Evolutionary conservation across 176 grass and related monocot species (phyloP).

Genomic region (Urochloa ruziziensis): DNA sequence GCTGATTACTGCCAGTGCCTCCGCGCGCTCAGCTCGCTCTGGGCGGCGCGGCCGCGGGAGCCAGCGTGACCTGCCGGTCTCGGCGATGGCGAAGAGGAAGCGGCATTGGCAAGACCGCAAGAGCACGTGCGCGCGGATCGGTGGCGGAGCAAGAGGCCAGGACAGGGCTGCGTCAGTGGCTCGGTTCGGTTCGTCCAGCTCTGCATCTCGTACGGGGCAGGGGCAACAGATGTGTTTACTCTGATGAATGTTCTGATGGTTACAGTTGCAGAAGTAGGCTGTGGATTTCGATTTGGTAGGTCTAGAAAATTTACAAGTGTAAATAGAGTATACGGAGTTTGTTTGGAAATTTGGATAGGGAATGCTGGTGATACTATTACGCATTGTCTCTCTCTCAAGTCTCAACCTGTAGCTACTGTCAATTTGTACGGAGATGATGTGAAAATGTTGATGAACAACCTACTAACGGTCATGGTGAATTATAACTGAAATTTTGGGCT

Average conservation of each 20-base stretch:
- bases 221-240: neutral
- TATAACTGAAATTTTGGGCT: neutral
- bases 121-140: neutral
- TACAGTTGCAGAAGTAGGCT: neutral
- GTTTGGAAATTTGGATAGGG: neutral
- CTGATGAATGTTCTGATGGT: neutral
- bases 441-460: neutral
- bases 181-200: neutral
- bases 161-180: neutral
- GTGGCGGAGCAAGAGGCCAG: neutral
- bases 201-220: neutral
- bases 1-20: slow-evolving; percentile 77
- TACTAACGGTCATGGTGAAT: neutral
- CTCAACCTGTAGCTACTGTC: neutral
- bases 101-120: neutral
- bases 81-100: neutral
- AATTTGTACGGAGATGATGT: neutral
- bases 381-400: neutral
- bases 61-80: neutral
- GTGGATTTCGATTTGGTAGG: neutral
- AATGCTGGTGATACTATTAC: neutral
- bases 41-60: slow-evolving; percentile 61
- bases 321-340: slow-evolving; percentile 17
- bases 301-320: neutral
- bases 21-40: slow-evolving; percentile 69